A percentile compares a stretch with the other conserved stretches of the same genome.
Conservation (phyloP, 805 yeast genomes). For the Babjeviella inositovora region DNA sequence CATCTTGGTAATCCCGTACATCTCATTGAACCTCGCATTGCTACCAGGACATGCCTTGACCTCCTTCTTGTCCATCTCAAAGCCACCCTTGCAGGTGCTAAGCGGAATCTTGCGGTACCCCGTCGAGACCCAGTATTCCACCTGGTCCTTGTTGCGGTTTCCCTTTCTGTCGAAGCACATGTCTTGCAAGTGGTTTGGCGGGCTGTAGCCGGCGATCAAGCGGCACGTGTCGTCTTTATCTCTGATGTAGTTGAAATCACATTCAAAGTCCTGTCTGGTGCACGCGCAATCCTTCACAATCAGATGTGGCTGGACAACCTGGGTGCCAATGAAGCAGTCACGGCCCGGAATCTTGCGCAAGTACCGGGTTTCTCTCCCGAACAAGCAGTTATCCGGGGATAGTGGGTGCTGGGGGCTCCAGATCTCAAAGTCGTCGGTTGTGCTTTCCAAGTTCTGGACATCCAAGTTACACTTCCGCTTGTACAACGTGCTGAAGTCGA, state of each 20-base stretch:
- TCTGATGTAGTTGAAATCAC: constrained; percentile 23
- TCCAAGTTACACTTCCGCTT: background rate
- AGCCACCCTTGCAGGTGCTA: constrained; percentile 26
- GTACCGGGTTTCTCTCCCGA: constrained; percentile 1
- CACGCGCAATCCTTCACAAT: constrained; percentile 20
- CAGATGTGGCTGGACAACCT: constrained; percentile 16
- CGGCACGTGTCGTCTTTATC: constrained; percentile 25
- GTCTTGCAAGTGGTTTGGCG: constrained; percentile 16
- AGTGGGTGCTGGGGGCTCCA: constrained; percentile 1
- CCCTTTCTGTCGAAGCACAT: constrained; percentile 9
- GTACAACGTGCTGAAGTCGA: constrained; percentile 1
- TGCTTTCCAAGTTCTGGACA: background rate
- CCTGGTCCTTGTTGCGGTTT: constrained; percentile 14
- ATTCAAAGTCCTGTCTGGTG: constrained; percentile 24
- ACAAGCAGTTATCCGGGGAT: constrained; percentile 1
- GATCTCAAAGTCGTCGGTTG: constrained; percentile 1
- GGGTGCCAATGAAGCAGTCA: constrained; percentile 26
- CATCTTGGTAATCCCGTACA: no score
- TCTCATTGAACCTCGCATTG: no score
- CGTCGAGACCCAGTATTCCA: constrained; percentile 24
- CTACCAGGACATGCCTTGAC: constrained; percentile 25
- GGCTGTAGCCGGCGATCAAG: constrained; percentile 20
- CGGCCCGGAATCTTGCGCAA: constrained; percentile 9
- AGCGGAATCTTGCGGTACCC: constrained; percentile 25
- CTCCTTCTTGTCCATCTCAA: constrained; percentile 17